phyloP scores from a whole-genome alignment of 257 asterid genomes.

The Fraxinus cuspidata region DNA sequence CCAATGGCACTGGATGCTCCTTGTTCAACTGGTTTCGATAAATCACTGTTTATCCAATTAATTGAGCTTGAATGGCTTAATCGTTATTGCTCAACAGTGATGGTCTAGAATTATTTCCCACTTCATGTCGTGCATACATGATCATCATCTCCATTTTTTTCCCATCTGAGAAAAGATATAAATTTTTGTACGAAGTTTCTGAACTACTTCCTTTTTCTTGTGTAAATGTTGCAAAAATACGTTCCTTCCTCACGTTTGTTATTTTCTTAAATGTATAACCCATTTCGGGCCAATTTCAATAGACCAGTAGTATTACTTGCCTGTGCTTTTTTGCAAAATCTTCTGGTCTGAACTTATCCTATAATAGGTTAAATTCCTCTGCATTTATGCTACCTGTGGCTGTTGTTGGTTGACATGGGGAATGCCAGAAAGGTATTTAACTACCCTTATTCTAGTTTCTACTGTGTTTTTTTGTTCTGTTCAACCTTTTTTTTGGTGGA shows the following conservation, averaged over 20 bases:
- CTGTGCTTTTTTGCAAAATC: constrained; percentile 28
- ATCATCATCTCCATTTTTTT: constrained; percentile 4
- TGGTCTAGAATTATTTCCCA: not conserved
- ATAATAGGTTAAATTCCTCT: constrained; percentile 60
- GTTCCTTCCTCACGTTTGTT: constrained; percentile 20
- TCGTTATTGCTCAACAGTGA: constrained; percentile 3
- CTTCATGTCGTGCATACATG: not conserved
- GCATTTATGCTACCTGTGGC: constrained; percentile 49
- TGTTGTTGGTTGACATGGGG: constrained; percentile 53
- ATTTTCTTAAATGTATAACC: constrained; percentile 11
- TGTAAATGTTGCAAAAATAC: constrained; percentile 22
- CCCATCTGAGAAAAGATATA: constrained; percentile 14
- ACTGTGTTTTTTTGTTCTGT: not conserved
- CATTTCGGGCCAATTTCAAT: not conserved
- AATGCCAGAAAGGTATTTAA: constrained; percentile 41
- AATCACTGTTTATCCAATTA: constrained; percentile 22
- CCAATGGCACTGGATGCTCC: constrained; percentile 51
- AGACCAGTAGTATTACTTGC: constrained; percentile 22
- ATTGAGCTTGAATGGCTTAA: constrained; percentile 23
- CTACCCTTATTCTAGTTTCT: constrained; percentile 30
- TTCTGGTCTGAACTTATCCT: constrained; percentile 39
- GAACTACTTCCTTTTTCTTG: constrained; percentile 15
- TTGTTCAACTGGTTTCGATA: constrained; percentile 18
- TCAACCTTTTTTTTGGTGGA: not conserved
- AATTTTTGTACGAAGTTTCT: constrained; percentile 8